Base-by-base conservation (phyloP, 1,284 basidiomycete genomes). In the Sanghuangporus baumii region DNA sequence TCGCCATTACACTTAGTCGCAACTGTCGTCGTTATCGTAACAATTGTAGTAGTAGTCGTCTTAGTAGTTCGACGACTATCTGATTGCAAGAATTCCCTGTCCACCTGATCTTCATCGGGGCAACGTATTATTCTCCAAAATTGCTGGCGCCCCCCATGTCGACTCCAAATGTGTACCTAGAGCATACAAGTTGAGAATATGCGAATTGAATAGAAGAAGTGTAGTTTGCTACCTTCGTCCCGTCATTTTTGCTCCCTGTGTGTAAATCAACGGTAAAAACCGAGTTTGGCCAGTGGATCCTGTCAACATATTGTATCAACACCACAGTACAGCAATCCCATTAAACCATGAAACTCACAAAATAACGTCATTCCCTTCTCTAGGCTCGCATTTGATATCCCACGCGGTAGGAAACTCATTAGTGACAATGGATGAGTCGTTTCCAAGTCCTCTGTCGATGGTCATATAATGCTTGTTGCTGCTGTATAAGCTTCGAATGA, bases 391-490 rank as follows among this genome's bases (percentile, higher is more conserved):
- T 40, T 55, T 57, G n/a, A 61, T 47, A 7, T 46, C 57, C 62
- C 62, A 63, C 23, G 62, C 34, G 9, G 55, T 38, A 36, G 62
- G 62, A 43, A 43, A 63, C 4, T 41, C 18, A 46, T 63, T 63
- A 14, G 50, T 51, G 6, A 47, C 40, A 34, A 63, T 36, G 38
- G 57, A 26, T 6, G 47, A 26, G 3, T 48, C 57, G 2, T 63
- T 50, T 12, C 57, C 48, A 14, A 59, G 46, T 11, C 57, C 50
- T 2, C 46, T 20, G 12, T 14, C 48, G 16, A 63, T 54, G 41
- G 62, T 59, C 14, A 63, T 38, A 23, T 59, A 63, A 6, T 46
- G 43, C 9, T 18, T 46, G 16, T 40, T 36, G 14, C 51, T 36
- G 8, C 57, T 63, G 18, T 59, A 50, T 26, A 55, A 38, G 51